Base-by-base conservation (phyloP, 2,329 filamentous ascomycete species). In the Pseudogymnoascus sp. region DNA sequence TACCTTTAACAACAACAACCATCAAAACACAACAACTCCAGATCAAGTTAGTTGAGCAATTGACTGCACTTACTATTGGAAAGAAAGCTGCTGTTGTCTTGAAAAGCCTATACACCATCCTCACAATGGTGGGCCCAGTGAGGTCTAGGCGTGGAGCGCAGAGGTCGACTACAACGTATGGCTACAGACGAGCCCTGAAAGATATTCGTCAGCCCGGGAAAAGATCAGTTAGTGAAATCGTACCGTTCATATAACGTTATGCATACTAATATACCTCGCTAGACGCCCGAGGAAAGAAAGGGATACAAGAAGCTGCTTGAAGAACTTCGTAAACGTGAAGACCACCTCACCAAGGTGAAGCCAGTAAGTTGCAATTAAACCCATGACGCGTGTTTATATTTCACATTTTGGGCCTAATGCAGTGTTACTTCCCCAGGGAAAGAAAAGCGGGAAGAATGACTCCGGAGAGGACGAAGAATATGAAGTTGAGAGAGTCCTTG, bases 401-500 rank as follows among this genome's bases (percentile, higher is more conserved):
- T 31, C 23, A 54, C 31, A 0, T 16, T 31, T 31, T 54, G 1
- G 23, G 23, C 23, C 47, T 54, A 54, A 54, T 31, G 23, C 14
- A 54, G 47, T 54, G 8, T 16, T 31, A 14, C 14, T 54, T 31
- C 14, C 14, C 14, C 14, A 54, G 47, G 14, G 14, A 54, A 54
- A 54, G 23, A 31, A 54, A 8, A 54, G 11, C 31, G 47, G 26
- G 14, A 31, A 54, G 14, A 11, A 31, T n/a, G 47, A 16, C 7
- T 2, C 23, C 7, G 47, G 1, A 29, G 11, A 54, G 4, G 60
- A 31, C 10, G 34, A 39, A 21, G 66, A 67, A 21, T 68, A 63
- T 18, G 65, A 67, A n/a, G 66, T 66, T 4, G 64, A 68, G 21
- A 34, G 23, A 2, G 64, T 69, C 36, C n/a, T 65, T 11, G 63